Evolutionary conservation across 179 eudicot genomes (phyloP).

Genomic region (Nepenthes alata): DNA sequence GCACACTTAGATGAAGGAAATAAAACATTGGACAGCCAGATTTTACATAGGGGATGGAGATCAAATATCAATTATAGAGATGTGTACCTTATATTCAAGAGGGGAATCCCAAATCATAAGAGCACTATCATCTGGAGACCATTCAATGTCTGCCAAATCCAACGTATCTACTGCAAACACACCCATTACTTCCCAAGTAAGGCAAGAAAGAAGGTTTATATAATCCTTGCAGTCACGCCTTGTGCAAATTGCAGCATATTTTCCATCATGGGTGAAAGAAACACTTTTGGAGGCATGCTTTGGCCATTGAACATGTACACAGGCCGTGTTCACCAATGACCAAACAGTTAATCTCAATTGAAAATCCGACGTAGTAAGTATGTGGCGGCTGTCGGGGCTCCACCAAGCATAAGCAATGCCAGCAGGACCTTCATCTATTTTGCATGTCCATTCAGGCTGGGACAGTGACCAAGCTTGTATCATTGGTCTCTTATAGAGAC

Average conservation of each 20-base stretch:
- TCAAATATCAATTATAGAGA: not conserved
- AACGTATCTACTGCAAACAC: conserved; percentile 82
- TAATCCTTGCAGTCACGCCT: conserved; percentile 97
- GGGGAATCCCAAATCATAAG: conserved; percentile 87
- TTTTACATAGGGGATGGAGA: too few relatives aligned
- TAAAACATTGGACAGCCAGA: too few relatives aligned
- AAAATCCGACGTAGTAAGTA: conserved; percentile 95
- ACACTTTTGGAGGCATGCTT: conserved; percentile 86
- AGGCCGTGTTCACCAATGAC: conserved; percentile 91
- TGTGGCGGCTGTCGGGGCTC: conserved; percentile 99
- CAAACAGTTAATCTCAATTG: conserved; percentile 83
- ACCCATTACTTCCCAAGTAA: conserved; percentile 89
- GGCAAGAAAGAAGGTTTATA: conserved; percentile 70
- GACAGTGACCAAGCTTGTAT: conserved; percentile 92
- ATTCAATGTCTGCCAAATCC: conserved; percentile 82
- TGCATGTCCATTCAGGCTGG: conserved; percentile 99
- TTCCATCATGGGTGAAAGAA: conserved; percentile 85
- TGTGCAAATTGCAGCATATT: conserved; percentile 89
- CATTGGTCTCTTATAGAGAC: conserved; percentile 80
- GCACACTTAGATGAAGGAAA: too few relatives aligned
- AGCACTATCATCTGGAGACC: conserved; percentile 99
- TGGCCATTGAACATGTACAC: conserved; percentile 84
- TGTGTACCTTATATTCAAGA: conserved; percentile 80
- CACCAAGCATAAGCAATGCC: conserved; percentile 97
- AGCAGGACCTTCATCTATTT: conserved; percentile 95